Conservation (phyloP, 768 basidiomycete genomes). For the Thelephora aurantiotincta region DNA sequence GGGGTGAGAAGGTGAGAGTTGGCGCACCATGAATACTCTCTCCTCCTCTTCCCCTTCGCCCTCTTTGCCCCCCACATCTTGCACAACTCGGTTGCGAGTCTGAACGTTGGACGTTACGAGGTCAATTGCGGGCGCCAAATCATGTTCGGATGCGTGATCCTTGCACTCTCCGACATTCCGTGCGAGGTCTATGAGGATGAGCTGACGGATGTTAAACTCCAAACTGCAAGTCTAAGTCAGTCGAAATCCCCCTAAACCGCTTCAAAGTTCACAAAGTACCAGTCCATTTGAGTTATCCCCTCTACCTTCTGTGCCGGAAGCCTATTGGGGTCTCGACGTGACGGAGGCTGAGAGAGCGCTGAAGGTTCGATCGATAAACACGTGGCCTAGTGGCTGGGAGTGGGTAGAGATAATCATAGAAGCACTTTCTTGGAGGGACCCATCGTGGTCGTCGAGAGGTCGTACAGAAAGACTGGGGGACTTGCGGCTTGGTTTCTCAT, state of each 20-base stretch:
- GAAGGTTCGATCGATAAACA: too few relatives aligned
- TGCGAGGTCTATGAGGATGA: constrained; percentile 64
- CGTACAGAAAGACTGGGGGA: too few relatives aligned
- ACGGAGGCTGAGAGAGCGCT: too few relatives aligned
- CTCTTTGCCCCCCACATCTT: constrained; percentile 1
- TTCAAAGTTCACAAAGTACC: background rate
- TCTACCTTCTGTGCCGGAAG: too few relatives aligned
- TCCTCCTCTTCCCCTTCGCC: constrained; percentile 13
- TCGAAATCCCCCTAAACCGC: background rate
- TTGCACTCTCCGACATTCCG: constrained; percentile 33
- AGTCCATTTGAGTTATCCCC: constrained; percentile 4
- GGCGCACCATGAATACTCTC: constrained; percentile 47
- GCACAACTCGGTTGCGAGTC: constrained; percentile 17
- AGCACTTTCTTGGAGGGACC: too few relatives aligned
- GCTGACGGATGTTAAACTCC: constrained; percentile 67
- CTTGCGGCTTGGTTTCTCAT: too few relatives aligned
- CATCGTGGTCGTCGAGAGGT: too few relatives aligned
- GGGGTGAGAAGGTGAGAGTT: background rate
- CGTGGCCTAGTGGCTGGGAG: too few relatives aligned
- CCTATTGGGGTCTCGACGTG: too few relatives aligned
- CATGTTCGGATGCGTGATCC: constrained; percentile 16
- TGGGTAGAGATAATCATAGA: too few relatives aligned
- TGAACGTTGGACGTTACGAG: constrained; percentile 50
- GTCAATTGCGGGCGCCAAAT: constrained; percentile 33
- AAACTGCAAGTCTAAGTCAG: constrained; percentile 27